Base-by-base conservation (phyloP, 1,284 basidiomycete species). In the Tremellales sp. region DNA sequence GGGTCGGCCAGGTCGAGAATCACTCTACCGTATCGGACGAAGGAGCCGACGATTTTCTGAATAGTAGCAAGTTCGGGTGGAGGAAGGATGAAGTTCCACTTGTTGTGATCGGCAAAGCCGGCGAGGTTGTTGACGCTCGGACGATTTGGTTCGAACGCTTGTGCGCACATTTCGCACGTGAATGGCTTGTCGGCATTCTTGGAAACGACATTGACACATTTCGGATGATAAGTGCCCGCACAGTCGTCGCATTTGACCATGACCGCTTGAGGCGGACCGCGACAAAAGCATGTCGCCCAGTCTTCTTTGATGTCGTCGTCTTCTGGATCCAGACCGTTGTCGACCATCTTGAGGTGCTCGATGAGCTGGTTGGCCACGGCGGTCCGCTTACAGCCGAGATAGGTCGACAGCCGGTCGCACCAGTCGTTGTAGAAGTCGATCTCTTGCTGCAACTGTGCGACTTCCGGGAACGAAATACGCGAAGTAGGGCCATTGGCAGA, bases 131-230 rank as follows among this genome's bases (percentile, higher is more conserved):
- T 40, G 25, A 68, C 39, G 8, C 60, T 62, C 6, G 66, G 61
- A n/a, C 62, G 57, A 44, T 64, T 53, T 41, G 64, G 59, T 23
- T 54, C 54, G 19, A 58, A 52, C 3, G 60, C 40, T 13, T 57
- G 48, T n/a, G 53, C 46, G 52, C 72, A 74, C 60, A 70, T 68
- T 35, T 58, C 55, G 45, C 72, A 74, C 40, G 56, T 53, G 53
- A 65, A 71, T 22, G 52, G 53, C 19, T 56, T 39, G 3, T 46
- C 17, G 2, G 56, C 54, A 5, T 60, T 45, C 43, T 60, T 65
- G 19, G 57, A 52, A 1, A 48, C 33, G 15, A 67, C 41, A 7
- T 56, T 57, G 10, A 70, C 60, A 44, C 70, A 72, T 57, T 56
- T 58, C 3, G 63, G 64, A 51, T 72, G 70, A 49, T 71, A 72